Evolutionary conservation across 371 early-diverging fungal species (phyloP), one percentile per base, ranked within the genome.

Genomic region (Choanephora cucurbitarum): DNA sequence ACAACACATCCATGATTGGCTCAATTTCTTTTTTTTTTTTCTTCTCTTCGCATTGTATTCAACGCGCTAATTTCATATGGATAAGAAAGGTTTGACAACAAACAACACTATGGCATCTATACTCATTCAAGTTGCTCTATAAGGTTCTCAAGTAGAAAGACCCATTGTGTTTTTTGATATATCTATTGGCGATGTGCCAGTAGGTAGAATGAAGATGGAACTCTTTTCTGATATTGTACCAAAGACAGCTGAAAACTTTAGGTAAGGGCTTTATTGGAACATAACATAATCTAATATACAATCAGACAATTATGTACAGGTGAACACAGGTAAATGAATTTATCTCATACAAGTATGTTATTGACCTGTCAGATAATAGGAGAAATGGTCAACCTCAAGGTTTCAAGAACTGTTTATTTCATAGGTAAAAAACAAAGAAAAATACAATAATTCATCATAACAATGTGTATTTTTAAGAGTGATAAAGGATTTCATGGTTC

Each of bases 161-260:
- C 88, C 88, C 31, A 57, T 87, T 46, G 91, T 90, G 10, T 90
- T 90, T 51, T 83, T 90, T 55, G 91, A 89, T 60, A 80, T 89
- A n/a, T 80, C 87, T 15, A 90, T 90, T 58, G 89, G 89, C 33
- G 86, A 82, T 55, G 76, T 86, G 22, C 77, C 83, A 33, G 87
- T 89, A 5, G 99, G 97, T 11, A 84, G 94, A 47, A 93, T 99
- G 71, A 93, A 92, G 66, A 93, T 99, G 90, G 96, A 97, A 70
- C 87, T 99, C 17, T 90, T 91, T 69, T 82, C 86, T 3, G 96
- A 99, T 64, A 87, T 91, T 44, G 92, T 90, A 2, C 99, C 99
- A 33, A 92, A 87, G 67, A 99, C 99, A 1, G 96, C 95, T 13
- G 98, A 99, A 69, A 99, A 99, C 83, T 99, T 99, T 79, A 58